Conservation (phyloP, 768 basidiomycete genomes). For the Termitomyces sp. region DNA sequence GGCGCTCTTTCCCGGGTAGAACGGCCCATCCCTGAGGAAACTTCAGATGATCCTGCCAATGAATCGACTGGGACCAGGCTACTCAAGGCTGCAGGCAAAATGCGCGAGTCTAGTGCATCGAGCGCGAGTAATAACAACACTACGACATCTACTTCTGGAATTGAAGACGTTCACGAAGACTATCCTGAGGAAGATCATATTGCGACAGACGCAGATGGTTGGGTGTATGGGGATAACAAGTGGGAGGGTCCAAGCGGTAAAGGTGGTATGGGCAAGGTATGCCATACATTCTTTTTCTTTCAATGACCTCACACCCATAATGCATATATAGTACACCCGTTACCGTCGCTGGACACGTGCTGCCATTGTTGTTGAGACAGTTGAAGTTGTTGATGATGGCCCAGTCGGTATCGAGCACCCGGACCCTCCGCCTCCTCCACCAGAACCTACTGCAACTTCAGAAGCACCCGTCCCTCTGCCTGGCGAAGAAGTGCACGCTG, state of each 20-base stretch:
- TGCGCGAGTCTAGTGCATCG: conserved; percentile 29
- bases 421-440: neutral
- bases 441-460: neutral
- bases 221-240: conserved; percentile 94
- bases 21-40: conserved; percentile 59
- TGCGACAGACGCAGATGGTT: conserved; percentile 81
- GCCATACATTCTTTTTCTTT: neutral
- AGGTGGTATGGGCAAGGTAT: conserved; percentile 83
- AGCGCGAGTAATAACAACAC: conserved; percentile 8
- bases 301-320: neutral
- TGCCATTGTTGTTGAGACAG: conserved; percentile 70
- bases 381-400: conserved; percentile 48
- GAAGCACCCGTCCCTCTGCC: neutral
- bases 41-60: conserved; percentile 18
- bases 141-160: conserved; percentile 10
- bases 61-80: conserved; percentile 32
- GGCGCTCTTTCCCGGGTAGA: conserved; percentile 51
- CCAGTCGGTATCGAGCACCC: conserved; percentile 26
- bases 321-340: conserved; percentile 64
- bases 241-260: conserved; percentile 78
- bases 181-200: conserved; percentile 42
- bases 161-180: conserved; percentile 27
- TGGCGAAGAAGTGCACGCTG: conserved; percentile 7
- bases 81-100: conserved; percentile 53
- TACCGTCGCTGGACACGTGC: conserved; percentile 85